Evolutionary conservation across 805 yeast genomes (phyloP).

Genomic region (Ogataea siamensis): DNA sequence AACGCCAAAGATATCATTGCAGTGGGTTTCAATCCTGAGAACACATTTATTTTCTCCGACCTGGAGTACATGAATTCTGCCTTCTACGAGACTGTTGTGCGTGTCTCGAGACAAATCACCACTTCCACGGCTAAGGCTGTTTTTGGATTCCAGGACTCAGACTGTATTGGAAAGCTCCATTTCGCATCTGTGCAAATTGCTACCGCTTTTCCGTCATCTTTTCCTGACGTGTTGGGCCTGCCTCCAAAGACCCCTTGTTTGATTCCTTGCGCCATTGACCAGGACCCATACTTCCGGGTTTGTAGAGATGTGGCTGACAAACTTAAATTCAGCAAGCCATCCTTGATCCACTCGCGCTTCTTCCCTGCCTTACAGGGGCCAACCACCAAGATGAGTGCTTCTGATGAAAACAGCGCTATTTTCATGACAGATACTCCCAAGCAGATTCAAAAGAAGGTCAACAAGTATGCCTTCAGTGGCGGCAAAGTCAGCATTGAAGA

Average conservation of each 20-base stretch:
- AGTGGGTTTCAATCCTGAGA: conserved; percentile 90
- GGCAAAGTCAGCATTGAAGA: conserved; percentile 87
- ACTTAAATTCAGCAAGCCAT: conserved; percentile 85
- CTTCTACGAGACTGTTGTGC: conserved; percentile 90
- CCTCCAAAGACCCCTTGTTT: conserved; percentile 91
- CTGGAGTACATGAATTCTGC: conserved; percentile 89
- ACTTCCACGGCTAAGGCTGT: conserved; percentile 97
- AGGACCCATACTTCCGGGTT: conserved; percentile 96
- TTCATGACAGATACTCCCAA: conserved; percentile 94
- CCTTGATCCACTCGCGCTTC: conserved; percentile 89
- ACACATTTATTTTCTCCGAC: conserved; percentile 94
- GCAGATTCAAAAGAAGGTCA: conserved; percentile 89
- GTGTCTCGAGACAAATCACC: conserved; percentile 91
- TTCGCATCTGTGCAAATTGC: conserved; percentile 97
- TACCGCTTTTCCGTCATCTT: conserved; percentile 92
- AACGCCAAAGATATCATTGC: conserved; percentile 93
- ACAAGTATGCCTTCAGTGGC: conserved; percentile 95
- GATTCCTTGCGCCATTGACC: conserved; percentile 99
- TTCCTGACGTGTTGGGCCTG: conserved; percentile 86
- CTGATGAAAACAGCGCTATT: conserved; percentile 85
- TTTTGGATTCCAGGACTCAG: conserved; percentile 93
- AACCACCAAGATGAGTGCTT: conserved; percentile 94
- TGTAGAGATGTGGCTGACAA: conserved; percentile 97
- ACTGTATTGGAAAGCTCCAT: conserved; percentile 90
- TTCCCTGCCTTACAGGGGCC: conserved; percentile 99